Evolutionary conservation across 306 rosid species (phyloP), one percentile per base, ranked within the genome.

Genomic region (Cicer judaicum): DNA sequence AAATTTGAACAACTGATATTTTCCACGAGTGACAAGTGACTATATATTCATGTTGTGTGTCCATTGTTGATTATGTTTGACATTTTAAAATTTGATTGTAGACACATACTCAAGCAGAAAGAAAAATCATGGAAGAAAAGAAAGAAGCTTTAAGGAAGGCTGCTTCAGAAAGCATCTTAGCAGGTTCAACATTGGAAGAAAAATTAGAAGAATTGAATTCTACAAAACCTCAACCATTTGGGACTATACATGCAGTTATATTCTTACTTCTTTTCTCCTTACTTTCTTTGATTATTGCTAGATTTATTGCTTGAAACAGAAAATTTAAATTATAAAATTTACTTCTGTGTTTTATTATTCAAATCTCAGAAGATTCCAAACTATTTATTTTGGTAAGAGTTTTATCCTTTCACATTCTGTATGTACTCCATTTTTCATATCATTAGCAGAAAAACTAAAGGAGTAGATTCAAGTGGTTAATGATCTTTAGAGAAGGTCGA

Each of bases 31-130:
- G 34, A 24, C 34, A 24, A 24, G 34, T 24, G 34, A 24, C 64
- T 16, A 50, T 64, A 10, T 64, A 52, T 43, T 57, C 16, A 44
- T 70, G 48, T 54, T 64, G 62, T 54, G 48, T 11, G 74, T 75
- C 63, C 15, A 56, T 13, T 56, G 21, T 47, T 64, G 46, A 38
- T 50, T 60, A 53, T 75, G 68, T 8, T 10, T 65, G 77, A 80
- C 55, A 49, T 83, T 71, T 49, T 50, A 7, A 74, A 47, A 74
- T 19, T 64, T 82, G 68, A 53, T 79, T 78, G 14, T 70, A 90
- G 96, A 90, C 96, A 42, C 91, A 87, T 62, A 88, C 89, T 74
- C 96, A 88, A 87, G 96, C 90, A 6, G 90, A 90, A 83, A 77
- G 84, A 75, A 90, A 88, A 79, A 82, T 88, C 44, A 74, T 72